Conservation (phyloP, 306 rosid species). For the Vigna mungo region DNA sequence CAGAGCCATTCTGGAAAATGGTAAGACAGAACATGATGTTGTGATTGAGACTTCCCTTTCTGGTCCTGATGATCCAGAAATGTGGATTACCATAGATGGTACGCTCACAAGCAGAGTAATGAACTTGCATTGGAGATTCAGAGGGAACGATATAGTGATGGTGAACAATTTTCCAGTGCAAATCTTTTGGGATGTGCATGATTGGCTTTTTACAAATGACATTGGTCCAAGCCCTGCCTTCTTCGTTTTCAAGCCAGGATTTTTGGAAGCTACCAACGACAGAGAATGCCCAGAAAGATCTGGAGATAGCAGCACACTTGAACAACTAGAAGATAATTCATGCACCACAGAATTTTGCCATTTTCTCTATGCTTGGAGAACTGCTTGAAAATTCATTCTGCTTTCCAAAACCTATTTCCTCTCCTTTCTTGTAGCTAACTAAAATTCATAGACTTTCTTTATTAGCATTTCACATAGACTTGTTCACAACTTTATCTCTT, state of each 20-base stretch:
- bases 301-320: background rate
- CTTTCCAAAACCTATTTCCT: background rate
- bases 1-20: conserved; percentile 57
- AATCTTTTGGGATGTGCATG: conserved; percentile 79
- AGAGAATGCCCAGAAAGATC: conserved; percentile 28
- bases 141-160: conserved; percentile 69
- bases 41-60: conserved; percentile 64
- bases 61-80: conserved; percentile 72
- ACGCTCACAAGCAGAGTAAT: conserved; percentile 54
- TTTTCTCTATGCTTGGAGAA: conserved; percentile 71
- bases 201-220: conserved; percentile 61
- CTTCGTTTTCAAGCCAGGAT: conserved; percentile 65
- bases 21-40: conserved; percentile 58
- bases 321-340: conserved; percentile 30
- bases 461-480: conserved; percentile 3
- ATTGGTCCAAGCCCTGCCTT: conserved; percentile 59
- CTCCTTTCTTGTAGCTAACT: background rate
- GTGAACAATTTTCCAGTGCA: conserved; percentile 60
- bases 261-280: conserved; percentile 31
- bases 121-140: conserved; percentile 81
- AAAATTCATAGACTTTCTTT: conserved; percentile 23
- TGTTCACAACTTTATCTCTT: conserved; percentile 4
- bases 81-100: conserved; percentile 75
- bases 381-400: conserved; percentile 29
- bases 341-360: conserved; percentile 50